These are phyloP conservation scores for Polysphondylium violaceum DNA, from an alignment of 78 protist species.

Conservation along the genomic window DNA sequence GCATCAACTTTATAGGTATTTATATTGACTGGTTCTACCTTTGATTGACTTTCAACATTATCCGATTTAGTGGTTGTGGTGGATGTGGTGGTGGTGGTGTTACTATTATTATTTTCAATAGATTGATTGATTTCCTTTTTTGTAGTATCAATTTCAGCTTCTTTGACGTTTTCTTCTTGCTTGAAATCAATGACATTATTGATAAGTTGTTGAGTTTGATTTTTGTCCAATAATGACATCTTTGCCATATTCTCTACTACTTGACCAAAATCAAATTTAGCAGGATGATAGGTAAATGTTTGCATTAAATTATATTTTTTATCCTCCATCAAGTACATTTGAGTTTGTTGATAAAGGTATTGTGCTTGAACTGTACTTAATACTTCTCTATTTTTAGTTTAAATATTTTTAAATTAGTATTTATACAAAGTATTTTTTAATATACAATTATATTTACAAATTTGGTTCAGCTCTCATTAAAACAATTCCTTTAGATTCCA, in stretches of 20 bases:
- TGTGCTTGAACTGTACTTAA: constrained; percentile 60
- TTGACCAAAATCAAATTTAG: constrained; percentile 28
- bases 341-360: constrained; percentile 52
- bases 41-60: neutral
- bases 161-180: neutral
- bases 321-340: constrained; percentile 59
- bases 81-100: neutral
- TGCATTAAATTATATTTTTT: constrained; percentile 56
- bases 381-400: constrained; percentile 30
- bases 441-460: constrained; percentile 7
- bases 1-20: neutral
- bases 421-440: neutral
- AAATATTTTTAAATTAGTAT: neutral
- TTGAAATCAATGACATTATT: constrained; percentile 28
- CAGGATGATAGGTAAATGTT: constrained; percentile 47
- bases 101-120: neutral
- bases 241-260: constrained; percentile 25
- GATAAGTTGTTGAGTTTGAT: neutral
- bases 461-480: constrained; percentile 81
- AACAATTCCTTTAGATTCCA: constrained; percentile 60
- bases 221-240: constrained; percentile 15
- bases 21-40: too few relatives aligned
- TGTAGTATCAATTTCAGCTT: neutral
- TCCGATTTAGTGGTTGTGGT: neutral
- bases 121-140: neutral